These are phyloP conservation scores for Karstenula rhodostoma DNA, from an alignment of 2,329 filamentous ascomycete species.

Conservation along the genomic window DNA sequence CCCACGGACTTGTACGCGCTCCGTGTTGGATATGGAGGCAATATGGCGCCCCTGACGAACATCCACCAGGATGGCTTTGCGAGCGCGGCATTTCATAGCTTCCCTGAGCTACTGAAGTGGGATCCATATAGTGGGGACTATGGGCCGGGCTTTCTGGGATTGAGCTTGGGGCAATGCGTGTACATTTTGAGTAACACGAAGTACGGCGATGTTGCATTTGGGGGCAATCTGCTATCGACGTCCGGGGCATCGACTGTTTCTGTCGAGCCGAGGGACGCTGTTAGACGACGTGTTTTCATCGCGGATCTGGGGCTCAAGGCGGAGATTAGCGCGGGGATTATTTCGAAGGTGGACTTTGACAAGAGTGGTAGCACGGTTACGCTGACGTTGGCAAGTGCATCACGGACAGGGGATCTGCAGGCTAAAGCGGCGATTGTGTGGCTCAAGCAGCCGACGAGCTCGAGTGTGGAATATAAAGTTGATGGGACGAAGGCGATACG, in stretches of 20 bases:
- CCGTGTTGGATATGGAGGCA: conserved; percentile 64
- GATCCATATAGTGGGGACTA: conserved; percentile 67
- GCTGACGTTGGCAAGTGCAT: conserved; percentile 20
- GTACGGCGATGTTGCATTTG: conserved; percentile 60
- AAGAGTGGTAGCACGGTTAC: conserved; percentile 19
- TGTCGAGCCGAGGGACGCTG: conserved; percentile 57
- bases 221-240: conserved; percentile 51
- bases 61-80: conserved; percentile 65
- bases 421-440: conserved; percentile 29
- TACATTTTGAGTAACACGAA: conserved; percentile 58
- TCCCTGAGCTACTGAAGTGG: conserved; percentile 64
- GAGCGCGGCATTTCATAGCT: conserved; percentile 65
- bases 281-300: conserved; percentile 59
- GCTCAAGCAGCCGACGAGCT: conserved; percentile 24
- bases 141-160: conserved; percentile 62
- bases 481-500: conserved; percentile 20
- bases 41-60: conserved; percentile 62
- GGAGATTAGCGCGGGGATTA: conserved; percentile 32
- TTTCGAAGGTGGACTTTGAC: conserved; percentile 25
- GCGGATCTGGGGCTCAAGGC: conserved; percentile 54
- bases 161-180: conserved; percentile 59
- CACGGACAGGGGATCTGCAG: conserved; percentile 19
- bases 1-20: conserved; percentile 60
- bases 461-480: conserved; percentile 18
- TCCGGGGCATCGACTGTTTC: conserved; percentile 33